A percentile compares a stretch with the other conserved stretches of the same genome.
Evolutionary conservation across 106 monocot species (phyloP).

Genomic region (Dendrobium chrysotoxum): DNA sequence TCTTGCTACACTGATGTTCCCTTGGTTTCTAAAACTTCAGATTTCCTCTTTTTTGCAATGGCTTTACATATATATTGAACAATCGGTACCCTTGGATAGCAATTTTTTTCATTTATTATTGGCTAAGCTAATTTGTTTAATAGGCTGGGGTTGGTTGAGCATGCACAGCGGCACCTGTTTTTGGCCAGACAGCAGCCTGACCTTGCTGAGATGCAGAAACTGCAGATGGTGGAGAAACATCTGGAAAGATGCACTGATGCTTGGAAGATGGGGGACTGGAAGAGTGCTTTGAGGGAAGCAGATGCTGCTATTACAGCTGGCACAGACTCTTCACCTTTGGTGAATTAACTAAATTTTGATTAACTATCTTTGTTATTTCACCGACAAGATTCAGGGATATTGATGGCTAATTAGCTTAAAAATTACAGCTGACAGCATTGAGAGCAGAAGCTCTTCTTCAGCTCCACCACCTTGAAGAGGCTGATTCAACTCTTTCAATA

Average conservation of each 20-base stretch:
- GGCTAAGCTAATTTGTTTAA: neutral
- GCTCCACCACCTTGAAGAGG: slow-evolving; percentile 64
- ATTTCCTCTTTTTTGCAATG: neutral
- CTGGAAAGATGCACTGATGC: slow-evolving; percentile 39
- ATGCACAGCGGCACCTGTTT: slow-evolving; percentile 43
- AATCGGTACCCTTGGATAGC: too few species aligned
- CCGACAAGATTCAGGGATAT: neutral
- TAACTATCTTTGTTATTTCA: too few species aligned
- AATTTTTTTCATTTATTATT: too few species aligned
- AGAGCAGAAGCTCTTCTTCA: slow-evolving; percentile 80
- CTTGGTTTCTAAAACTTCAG: neutral
- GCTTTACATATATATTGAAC: neutral
- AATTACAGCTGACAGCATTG: slow-evolving; percentile 49
- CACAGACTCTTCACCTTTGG: slow-evolving; percentile 63
- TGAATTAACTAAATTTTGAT: slow-evolving; percentile 17
- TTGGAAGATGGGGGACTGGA: slow-evolving; percentile 71
- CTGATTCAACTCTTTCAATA: slow-evolving; percentile 47
- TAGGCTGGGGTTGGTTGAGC: slow-evolving; percentile 73
- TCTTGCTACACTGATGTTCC: neutral
- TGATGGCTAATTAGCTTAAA: neutral
- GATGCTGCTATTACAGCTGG: slow-evolving; percentile 70
- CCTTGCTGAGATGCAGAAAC: slow-evolving; percentile 49
- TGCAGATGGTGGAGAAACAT: slow-evolving; percentile 63
- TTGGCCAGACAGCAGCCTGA: slow-evolving; percentile 36
- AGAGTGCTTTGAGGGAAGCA: slow-evolving; percentile 59